Percentiles rank a stretch among this genome's conserved stretches.
Evolutionary conservation across 768 basidiomycete genomes (phyloP).

Genomic region (Amanita subjunquillea): DNA sequence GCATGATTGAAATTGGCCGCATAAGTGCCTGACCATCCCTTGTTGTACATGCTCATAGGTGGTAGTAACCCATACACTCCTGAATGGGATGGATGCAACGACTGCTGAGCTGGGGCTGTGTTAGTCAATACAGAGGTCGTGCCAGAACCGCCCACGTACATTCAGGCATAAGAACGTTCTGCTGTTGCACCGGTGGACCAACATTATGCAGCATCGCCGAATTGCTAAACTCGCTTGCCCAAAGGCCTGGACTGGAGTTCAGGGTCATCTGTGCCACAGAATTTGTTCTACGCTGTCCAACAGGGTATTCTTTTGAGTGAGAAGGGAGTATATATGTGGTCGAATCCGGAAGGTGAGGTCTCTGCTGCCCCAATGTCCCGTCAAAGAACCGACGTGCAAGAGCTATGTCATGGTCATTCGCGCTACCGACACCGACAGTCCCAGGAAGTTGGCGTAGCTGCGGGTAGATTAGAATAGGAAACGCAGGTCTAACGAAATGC

Average conservation of each 20-base stretch:
- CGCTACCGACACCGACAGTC: slow-evolving; percentile 32
- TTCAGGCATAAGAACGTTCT: slow-evolving; percentile 23
- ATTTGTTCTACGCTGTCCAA: not conserved
- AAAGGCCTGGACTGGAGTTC: slow-evolving; percentile 23
- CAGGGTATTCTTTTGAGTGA: slow-evolving; percentile 6
- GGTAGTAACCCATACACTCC: not conserved
- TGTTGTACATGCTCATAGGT: not conserved
- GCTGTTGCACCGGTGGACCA: slow-evolving; percentile 20
- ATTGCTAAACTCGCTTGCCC: slow-evolving; percentile 47
- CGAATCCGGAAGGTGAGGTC: slow-evolving; percentile 1
- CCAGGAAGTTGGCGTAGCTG: slow-evolving; percentile 74
- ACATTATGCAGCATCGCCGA: not conserved
- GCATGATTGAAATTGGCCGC: not conserved
- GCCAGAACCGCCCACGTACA: slow-evolving; percentile 24
- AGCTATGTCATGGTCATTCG: slow-evolving; percentile 57
- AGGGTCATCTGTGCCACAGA: slow-evolving; percentile 24
- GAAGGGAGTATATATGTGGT: slow-evolving; percentile 12
- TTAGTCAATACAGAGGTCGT: slow-evolving; percentile 2
- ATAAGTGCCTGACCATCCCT: not conserved
- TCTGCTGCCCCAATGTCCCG: slow-evolving; percentile 19
- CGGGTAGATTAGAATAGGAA: not conserved
- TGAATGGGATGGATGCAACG: not conserved
- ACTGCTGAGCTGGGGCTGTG: slow-evolving; percentile 6
- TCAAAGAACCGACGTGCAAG: slow-evolving; percentile 79
- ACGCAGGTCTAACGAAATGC: not conserved